Evolutionary conservation across 2,329 filamentous ascomycete genomes (phyloP).

Genomic region (Cryphonectria nitschkei): DNA sequence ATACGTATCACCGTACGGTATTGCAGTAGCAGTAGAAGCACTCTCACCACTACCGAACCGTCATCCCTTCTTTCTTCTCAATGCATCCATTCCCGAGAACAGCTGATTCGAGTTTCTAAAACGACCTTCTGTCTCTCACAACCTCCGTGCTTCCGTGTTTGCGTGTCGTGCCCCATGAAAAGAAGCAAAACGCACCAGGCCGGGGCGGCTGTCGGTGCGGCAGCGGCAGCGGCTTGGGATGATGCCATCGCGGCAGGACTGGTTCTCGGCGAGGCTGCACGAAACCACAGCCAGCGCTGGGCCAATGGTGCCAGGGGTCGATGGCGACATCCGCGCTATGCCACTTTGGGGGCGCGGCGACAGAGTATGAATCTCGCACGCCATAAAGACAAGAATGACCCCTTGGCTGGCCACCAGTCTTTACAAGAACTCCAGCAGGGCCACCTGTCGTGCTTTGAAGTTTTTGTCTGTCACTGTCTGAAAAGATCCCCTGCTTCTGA

Average conservation of each 20-base stretch:
- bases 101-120: neutral
- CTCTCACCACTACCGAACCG: neutral
- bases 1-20: neutral
- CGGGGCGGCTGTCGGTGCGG: slow-evolving; percentile 27
- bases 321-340: slow-evolving; percentile 28
- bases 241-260: slow-evolving; percentile 25
- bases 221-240: slow-evolving; percentile 25
- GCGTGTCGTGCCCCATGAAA: neutral
- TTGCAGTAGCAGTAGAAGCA: neutral
- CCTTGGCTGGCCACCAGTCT: slow-evolving; percentile 11
- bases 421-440: slow-evolving; percentile 2
- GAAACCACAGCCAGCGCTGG: slow-evolving; percentile 5
- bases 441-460: neutral
- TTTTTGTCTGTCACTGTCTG: neutral
- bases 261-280: slow-evolving; percentile 24
- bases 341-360: slow-evolving; percentile 19
- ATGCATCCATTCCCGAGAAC: neutral
- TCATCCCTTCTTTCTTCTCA: neutral
- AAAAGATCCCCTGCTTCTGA: neutral
- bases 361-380: slow-evolving; percentile 27
- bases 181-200: neutral
- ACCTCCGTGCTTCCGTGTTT: slow-evolving; percentile 11
- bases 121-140: neutral
- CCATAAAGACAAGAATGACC: slow-evolving; percentile 34
- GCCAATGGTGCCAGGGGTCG: slow-evolving; percentile 20